phyloP scores from a whole-genome alignment of 202 grass and related monocot genomes.

The Eragrostis tef region DNA sequence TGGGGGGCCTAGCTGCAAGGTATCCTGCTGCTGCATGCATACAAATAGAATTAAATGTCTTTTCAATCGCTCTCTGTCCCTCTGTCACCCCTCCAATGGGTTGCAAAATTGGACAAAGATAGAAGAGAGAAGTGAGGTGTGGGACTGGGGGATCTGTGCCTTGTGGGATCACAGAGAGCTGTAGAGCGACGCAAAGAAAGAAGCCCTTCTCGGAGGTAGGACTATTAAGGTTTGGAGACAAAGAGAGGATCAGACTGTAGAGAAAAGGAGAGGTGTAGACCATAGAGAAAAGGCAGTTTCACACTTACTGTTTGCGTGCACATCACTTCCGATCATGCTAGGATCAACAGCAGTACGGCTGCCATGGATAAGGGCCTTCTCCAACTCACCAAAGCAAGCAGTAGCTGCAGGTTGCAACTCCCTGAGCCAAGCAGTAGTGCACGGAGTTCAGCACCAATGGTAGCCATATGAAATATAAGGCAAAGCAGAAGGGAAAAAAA shows the following conservation, averaged over 20 bases:
- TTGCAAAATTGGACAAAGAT: slow-evolving; percentile 36
- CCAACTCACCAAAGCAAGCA: slow-evolving; percentile 79
- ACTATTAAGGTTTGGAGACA: slow-evolving; percentile 49
- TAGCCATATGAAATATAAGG: slow-evolving; percentile 44
- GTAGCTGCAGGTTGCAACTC: slow-evolving; percentile 67
- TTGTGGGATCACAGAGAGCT: slow-evolving; percentile 58
- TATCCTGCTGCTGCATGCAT: slow-evolving; percentile 61
- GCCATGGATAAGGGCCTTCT: slow-evolving; percentile 93
- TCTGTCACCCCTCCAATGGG: slow-evolving; percentile 25
- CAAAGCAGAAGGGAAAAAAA: slow-evolving; percentile 34
- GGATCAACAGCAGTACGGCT: slow-evolving; percentile 43
- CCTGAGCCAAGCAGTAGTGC: slow-evolving; percentile 59
- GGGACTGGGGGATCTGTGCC: background rate
- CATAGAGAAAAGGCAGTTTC: slow-evolving; percentile 44
- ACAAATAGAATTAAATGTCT: slow-evolving; percentile 62
- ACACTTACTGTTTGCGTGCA: slow-evolving; percentile 60
- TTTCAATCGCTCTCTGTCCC: slow-evolving; percentile 32
- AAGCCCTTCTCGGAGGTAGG: slow-evolving; percentile 41
- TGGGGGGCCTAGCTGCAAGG: slow-evolving; percentile 61
- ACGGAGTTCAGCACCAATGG: slow-evolving; percentile 52
- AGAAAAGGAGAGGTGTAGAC: slow-evolving; percentile 3
- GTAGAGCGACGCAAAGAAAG: slow-evolving; percentile 49
- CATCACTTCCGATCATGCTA: slow-evolving; percentile 59
- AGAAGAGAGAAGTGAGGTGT: slow-evolving; percentile 24
- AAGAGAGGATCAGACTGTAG: slow-evolving; percentile 18